These are phyloP conservation scores for Suillus tomentosus DNA, from an alignment of 768 basidiomycete species.

Conservation along the genomic window DNA sequence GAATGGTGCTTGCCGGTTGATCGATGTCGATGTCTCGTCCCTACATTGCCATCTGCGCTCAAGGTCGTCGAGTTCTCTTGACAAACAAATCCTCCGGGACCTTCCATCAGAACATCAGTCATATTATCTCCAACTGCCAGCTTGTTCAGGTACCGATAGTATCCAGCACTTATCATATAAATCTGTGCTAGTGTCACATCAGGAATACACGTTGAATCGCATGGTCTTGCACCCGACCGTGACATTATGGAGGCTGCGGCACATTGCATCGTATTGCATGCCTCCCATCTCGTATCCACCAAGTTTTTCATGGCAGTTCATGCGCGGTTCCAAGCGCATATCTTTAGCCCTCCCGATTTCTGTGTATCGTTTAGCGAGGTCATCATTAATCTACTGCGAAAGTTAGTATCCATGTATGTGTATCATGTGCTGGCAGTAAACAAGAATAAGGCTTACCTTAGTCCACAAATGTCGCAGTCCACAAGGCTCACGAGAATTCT, in stretches of 20 bases:
- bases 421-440: not conserved
- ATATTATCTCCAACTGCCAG: not conserved
- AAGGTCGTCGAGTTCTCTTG: not conserved
- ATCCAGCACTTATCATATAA: not conserved
- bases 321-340: not conserved
- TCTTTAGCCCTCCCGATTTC: not conserved
- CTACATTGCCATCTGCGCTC: too few species aligned
- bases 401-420: not conserved
- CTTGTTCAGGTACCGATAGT: not conserved
- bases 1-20: not conserved
- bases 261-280: not conserved
- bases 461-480: not conserved
- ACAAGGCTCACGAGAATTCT: not conserved
- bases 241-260: not conserved
- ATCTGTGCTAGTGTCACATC: not conserved
- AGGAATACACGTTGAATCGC: not conserved
- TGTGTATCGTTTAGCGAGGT: not conserved
- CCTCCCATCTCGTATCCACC: not conserved
- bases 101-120: not conserved
- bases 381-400: not conserved
- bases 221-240: not conserved
- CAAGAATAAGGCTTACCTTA: not conserved
- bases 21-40: not conserved
- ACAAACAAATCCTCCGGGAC: not conserved
- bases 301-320: not conserved